These are phyloP conservation scores for Cyclotella baltica DNA, from an alignment of 108 stramenopile species.

Conservation along the genomic window DNA sequence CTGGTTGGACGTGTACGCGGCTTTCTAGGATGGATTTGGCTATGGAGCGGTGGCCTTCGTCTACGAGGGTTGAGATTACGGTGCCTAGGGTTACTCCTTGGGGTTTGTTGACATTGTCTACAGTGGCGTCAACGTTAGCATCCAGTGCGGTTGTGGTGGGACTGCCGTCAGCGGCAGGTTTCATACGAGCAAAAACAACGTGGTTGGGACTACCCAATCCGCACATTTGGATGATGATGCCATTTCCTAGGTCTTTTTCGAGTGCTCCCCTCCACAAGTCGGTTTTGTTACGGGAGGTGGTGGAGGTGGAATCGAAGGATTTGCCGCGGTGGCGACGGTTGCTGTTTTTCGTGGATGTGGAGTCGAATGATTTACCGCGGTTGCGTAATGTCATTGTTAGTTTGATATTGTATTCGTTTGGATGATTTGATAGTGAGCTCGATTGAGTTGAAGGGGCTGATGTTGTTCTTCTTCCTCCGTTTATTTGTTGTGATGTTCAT, in stretches of 20 bases:
- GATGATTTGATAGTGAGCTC: no score
- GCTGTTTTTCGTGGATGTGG: background rate
- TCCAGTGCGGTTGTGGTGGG: constrained; percentile 9
- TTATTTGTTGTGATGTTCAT: no score
- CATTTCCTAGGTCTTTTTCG: constrained; percentile 36
- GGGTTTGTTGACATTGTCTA: background rate
- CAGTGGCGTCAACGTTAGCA: constrained; percentile 10
- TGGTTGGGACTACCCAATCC: constrained; percentile 53
- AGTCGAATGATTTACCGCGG: background rate
- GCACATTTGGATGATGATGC: constrained; percentile 47
- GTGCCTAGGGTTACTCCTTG: constrained; percentile 37
- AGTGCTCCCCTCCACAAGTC: constrained; percentile 52
- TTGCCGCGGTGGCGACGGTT: background rate
- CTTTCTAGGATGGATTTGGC: constrained; percentile 55
- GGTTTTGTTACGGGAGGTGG: constrained; percentile 20
- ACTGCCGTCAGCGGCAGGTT: no score
- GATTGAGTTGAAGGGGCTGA: no score
- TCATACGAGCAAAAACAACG: constrained; percentile 51
- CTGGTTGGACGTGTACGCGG: constrained; percentile 43
- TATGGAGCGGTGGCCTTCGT: constrained; percentile 50
- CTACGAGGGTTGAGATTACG: constrained; percentile 56
- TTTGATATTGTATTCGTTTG: background rate
- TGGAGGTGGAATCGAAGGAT: constrained; percentile 6
- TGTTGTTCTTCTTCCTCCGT: no score
- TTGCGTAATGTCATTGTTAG: background rate